Percentiles rank a stretch among this genome's conserved stretches.
Evolutionary conservation across 2,329 filamentous ascomycete species (phyloP).

Genomic region (Pseudocercospora pini-densiflorae): DNA sequence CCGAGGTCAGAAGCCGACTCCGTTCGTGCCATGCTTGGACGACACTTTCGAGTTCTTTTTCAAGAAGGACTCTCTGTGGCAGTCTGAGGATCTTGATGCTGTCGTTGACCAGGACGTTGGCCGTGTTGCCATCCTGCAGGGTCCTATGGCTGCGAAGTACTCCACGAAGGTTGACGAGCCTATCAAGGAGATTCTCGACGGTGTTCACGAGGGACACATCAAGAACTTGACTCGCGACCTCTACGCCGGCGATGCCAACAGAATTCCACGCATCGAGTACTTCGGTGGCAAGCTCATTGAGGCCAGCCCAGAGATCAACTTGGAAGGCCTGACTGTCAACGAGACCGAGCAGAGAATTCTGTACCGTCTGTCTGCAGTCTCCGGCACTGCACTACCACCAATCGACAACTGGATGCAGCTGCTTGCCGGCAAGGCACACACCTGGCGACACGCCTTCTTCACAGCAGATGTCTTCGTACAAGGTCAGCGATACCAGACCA

Average conservation of each 20-base stretch:
- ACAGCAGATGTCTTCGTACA: constrained; percentile 93
- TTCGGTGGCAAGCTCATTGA: constrained; percentile 88
- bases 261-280: constrained; percentile 88
- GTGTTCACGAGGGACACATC: constrained; percentile 89
- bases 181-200: constrained; percentile 90
- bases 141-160: constrained; percentile 89
- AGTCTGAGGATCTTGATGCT: constrained; percentile 95
- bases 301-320: constrained; percentile 71
- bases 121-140: constrained; percentile 94
- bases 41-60: constrained; percentile 99
- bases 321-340: constrained; percentile 84
- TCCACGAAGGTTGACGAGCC: constrained; percentile 90
- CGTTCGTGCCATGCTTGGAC: constrained; percentile 93
- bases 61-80: constrained; percentile 99
- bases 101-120: constrained; percentile 96
- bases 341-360: constrained; percentile 79
- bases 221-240: constrained; percentile 76
- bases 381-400: constrained; percentile 75
- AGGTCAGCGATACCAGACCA: constrained; percentile 95
- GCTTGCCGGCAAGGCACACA: constrained; percentile 81
- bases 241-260: constrained; percentile 73
- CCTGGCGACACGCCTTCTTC: constrained; percentile 94
- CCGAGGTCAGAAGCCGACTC: constrained; percentile 91
- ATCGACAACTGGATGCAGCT: constrained; percentile 85
- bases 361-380: constrained; percentile 79